A percentile compares a stretch with the other conserved stretches of the same genome.
Evolutionary conservation across 2,329 filamentous ascomycete genomes (phyloP).

Genomic region (Aspergillus fijiensis): DNA sequence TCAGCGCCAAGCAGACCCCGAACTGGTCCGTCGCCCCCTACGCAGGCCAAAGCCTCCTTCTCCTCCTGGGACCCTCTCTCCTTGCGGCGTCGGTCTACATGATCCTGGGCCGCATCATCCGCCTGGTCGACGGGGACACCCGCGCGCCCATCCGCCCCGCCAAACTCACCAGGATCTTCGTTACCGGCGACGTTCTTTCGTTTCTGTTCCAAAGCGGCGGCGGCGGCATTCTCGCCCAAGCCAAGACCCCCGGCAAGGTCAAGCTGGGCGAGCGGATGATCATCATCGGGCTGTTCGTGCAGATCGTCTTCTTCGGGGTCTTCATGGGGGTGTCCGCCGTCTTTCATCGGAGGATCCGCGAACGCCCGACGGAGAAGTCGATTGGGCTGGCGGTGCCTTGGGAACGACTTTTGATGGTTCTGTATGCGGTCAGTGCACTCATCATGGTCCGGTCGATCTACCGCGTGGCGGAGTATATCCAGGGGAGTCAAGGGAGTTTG

Average conservation of each 20-base stretch:
- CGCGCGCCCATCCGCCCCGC: background rate
- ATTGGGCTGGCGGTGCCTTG: background rate
- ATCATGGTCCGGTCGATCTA: slow-evolving; percentile 19
- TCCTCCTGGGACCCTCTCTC: slow-evolving; percentile 6
- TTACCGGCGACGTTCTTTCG: slow-evolving; percentile 9
- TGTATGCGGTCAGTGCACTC: slow-evolving; percentile 6
- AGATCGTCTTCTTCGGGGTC: slow-evolving; percentile 12
- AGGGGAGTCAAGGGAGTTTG: slow-evolving; percentile 11
- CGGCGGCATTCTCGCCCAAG: slow-evolving; percentile 6
- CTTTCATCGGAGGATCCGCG: slow-evolving; percentile 4
- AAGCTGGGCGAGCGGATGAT: slow-evolving; percentile 11
- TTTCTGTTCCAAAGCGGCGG: slow-evolving; percentile 11
- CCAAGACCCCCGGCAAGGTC: background rate
- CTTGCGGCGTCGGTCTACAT: slow-evolving; percentile 12
- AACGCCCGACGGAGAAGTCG: background rate
- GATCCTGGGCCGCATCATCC: slow-evolving; percentile 6
- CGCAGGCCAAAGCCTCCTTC: slow-evolving; percentile 3
- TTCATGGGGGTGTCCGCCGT: slow-evolving; percentile 1
- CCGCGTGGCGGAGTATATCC: slow-evolving; percentile 11
- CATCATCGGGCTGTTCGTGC: slow-evolving; percentile 10
- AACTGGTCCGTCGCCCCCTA: background rate
- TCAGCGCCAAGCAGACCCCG: background rate
- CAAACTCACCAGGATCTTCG: slow-evolving; percentile 9
- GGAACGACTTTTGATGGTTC: background rate
- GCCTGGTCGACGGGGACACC: background rate